phyloP scores from a whole-genome alignment of 768 basidiomycete species.

The Trametopsis cervina region DNA sequence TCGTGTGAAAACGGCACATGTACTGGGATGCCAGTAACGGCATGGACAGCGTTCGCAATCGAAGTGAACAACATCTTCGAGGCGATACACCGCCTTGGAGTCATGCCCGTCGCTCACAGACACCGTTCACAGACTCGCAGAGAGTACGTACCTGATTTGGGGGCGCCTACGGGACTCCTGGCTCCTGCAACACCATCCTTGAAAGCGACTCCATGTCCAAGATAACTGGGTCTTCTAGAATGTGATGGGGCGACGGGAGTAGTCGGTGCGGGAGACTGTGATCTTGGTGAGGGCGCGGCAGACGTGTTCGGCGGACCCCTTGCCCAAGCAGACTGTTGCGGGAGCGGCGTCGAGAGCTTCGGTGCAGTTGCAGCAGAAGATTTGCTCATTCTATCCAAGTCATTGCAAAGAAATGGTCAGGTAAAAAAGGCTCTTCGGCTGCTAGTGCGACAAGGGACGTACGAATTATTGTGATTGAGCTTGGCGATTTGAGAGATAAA shows the following conservation, averaged over 20 bases:
- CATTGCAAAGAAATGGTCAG: slow-evolving; percentile 1
- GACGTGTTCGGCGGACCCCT: slow-evolving; percentile 74
- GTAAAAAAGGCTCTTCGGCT: too few relatives aligned
- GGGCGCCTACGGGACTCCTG: slow-evolving; percentile 51
- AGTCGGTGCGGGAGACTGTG: slow-evolving; percentile 59
- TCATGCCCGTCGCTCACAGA: too few relatives aligned
- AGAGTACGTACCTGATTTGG: slow-evolving; percentile 59
- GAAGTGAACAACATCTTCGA: too few relatives aligned
- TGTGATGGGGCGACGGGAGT: slow-evolving; percentile 49
- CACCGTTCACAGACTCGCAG: too few relatives aligned
- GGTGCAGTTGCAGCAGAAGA: slow-evolving; percentile 65
- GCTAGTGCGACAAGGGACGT: slow-evolving; percentile 12
- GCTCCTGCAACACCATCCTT: slow-evolving; percentile 77
- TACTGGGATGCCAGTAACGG: too few relatives aligned
- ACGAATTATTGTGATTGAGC: slow-evolving; percentile 35
- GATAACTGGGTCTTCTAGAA: slow-evolving; percentile 71
- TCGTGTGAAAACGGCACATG: slow-evolving; percentile 2
- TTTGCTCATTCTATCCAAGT: slow-evolving; percentile 81
- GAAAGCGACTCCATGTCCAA: slow-evolving; percentile 64
- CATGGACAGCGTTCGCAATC: too few relatives aligned
- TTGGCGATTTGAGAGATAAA: slow-evolving; percentile 39
- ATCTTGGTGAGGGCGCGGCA: slow-evolving; percentile 55
- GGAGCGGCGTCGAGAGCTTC: slow-evolving; percentile 69
- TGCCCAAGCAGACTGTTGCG: slow-evolving; percentile 85
- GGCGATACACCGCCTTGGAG: too few relatives aligned